Evolutionary conservation across 192 early-diverging fungal species (phyloP), one percentile per base, ranked within the genome.

Genomic region (Podila minutissima): DNA sequence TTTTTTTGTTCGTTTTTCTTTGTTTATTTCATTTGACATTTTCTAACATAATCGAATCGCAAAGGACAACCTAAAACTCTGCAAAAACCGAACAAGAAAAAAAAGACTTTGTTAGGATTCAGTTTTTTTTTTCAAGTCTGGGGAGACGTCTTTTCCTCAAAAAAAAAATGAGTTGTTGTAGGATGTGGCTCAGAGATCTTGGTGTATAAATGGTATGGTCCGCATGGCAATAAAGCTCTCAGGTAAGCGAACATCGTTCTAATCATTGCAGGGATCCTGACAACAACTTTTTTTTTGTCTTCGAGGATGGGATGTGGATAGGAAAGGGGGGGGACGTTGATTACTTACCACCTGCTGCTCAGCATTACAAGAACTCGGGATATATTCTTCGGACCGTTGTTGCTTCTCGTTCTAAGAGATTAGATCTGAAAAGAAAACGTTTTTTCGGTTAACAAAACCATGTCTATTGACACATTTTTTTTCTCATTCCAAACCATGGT

Each of bases 161-260:
- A 8, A 46, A n/a, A n/a, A n/a, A n/a, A n/a, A n/a, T n/a, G 41
- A 46, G 41, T 46, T 46, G 41, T 61, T 61, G 20, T 61, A 13
- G 20, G 20, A 29, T 53, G 57, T 57, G 65, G 57, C 71, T 81
- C 77, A 81, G 70, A 81, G 77, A 81, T 81, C 77, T 81, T 81
- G 75, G 75, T 79, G 75, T 79, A 79, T 79, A 79, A 79, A 79
- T 79, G 75, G 35, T 55, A 72, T 79, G 75, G 75, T 79, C 75
- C 75, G 75, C 75, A 79, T 79, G 61, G 75, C 75, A 79, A 79
- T 72, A 72, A 79, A 79, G 75, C 75, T 72, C 75, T 81, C 77
- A 81, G 77, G 70, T 66, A 81, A 81, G 77, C 77, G 77, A 81
- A 81, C 70, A 81, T 81, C 48, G 53, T 81, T 81, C 71, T 81